A percentile compares a stretch with the other conserved stretches of the same genome.
phyloP scores from a whole-genome alignment of 129 eudicot genomes.

The Deinandra increscens region DNA sequence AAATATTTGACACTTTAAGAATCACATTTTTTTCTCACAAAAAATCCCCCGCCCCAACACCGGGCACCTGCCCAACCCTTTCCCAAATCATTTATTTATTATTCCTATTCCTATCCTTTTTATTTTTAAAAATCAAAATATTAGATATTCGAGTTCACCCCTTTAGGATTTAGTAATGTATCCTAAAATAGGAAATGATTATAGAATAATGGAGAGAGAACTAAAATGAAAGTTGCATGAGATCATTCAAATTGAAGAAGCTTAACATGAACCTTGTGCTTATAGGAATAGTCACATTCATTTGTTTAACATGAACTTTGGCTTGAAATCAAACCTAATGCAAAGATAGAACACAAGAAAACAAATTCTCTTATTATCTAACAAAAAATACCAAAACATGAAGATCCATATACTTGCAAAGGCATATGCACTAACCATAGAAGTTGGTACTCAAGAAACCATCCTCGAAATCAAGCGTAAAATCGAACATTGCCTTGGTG shows the following conservation, averaged over 20 bases:
- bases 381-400: constrained; percentile 18
- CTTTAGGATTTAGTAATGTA: too few relatives aligned
- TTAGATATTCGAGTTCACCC: too few relatives aligned
- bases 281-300: constrained; percentile 34
- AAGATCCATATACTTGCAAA: constrained; percentile 35
- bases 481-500: constrained; percentile 40
- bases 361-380: background rate
- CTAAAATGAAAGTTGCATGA: constrained; percentile 25
- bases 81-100: too few relatives aligned
- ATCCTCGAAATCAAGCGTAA: constrained; percentile 46
- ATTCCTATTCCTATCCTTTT: too few relatives aligned
- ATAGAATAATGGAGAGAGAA: background rate
- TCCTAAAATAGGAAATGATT: too few relatives aligned
- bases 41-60: too few relatives aligned
- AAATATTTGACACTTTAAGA: too few relatives aligned
- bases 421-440: constrained; percentile 40
- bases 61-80: too few relatives aligned
- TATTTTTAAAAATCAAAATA: too few relatives aligned
- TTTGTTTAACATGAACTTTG: constrained; percentile 35
- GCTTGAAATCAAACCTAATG: constrained; percentile 26
- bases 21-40: too few relatives aligned
- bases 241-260: background rate
- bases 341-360: constrained; percentile 9
- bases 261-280: constrained; percentile 21
- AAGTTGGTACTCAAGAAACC: constrained; percentile 43